A percentile compares a stretch with the other conserved stretches of the same genome.
phyloP scores from a whole-genome alignment of 352 stramenopile genomes.

The Labyrinthula sp. region DNA sequence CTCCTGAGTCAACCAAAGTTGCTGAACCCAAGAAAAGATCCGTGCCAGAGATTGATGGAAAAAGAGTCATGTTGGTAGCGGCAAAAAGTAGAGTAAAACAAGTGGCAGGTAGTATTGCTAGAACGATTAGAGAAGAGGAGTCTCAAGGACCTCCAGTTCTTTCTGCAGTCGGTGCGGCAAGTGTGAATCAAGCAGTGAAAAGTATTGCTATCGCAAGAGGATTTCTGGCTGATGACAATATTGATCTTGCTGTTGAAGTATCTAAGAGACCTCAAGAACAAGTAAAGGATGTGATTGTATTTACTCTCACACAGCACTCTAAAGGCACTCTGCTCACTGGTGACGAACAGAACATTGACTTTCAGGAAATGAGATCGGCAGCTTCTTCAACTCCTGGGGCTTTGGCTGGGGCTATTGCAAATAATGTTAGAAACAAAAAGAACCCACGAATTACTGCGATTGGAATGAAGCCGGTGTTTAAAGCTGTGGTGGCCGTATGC shows the following conservation, averaged over 20 bases:
- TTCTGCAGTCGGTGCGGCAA: constrained; percentile 13
- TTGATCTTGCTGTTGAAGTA: constrained; percentile 23
- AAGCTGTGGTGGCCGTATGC: constrained; percentile 20
- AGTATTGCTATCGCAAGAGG: constrained; percentile 14
- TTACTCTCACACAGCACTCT: constrained; percentile 27
- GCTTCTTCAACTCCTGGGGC: constrained; percentile 9
- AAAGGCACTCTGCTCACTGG: neutral
- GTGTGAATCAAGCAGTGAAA: constrained; percentile 27
- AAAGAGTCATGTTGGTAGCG: constrained; percentile 21
- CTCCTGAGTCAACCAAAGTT: no score
- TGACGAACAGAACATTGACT: neutral
- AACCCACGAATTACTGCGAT: constrained; percentile 19
- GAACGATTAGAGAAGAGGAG: constrained; percentile 20
- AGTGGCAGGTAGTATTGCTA: constrained; percentile 21
- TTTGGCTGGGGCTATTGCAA: constrained; percentile 22
- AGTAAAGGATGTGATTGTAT: constrained; percentile 26
- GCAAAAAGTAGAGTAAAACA: constrained; percentile 17
- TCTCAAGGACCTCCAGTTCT: constrained; percentile 23
- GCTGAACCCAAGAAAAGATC: no score
- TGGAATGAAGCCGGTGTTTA: constrained; percentile 25
- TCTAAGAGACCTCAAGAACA: constrained; percentile 2
- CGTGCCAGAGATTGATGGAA: no score
- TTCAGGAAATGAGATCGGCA: constrained; percentile 23
- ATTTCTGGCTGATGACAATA: constrained; percentile 12
- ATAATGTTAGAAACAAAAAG: constrained; percentile 20